Base-by-base conservation (phyloP, 2,329 filamentous ascomycete species). In the Neofusicoccum parvum region DNA sequence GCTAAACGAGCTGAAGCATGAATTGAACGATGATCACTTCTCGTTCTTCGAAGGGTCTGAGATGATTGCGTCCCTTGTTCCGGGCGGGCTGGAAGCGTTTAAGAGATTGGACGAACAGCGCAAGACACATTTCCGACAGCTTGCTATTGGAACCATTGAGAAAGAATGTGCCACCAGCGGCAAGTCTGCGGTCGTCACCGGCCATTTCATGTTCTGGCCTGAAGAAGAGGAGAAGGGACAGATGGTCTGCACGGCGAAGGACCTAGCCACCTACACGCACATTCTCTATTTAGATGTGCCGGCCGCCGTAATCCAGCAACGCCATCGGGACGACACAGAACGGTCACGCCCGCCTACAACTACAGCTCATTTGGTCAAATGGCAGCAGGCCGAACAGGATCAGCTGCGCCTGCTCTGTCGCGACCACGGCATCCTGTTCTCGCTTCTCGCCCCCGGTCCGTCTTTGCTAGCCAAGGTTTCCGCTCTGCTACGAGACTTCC, bases 191-290 rank as follows among this genome's bases (percentile, higher is more conserved):
- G 69, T 90, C 2, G 82, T 89, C 3, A 74, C 83, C 4, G 86
- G 85, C 0, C 85, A 89, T 70, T 83, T 79, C 70, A 84, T 83
- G 76, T 84, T 88, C 68, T 87, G 84, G 83, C 3, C 67, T 0
- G 78, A 83, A 32, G 71, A 71, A 1, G 69, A 79, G 0, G 66
- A 71, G 9, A 43, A 32, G n/a, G 74, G 71, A 37, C 17, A 71
- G 0, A 15, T 67, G 5, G 11, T 73, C 1, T 74, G 69, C 7
- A 86, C 89, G 65, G 2, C 34, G 11, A 53, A 14, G 2, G 32
- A 39, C 32, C 56, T 81, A 3, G 49, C 76, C 0, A 78, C 73
- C 0, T 89, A 81, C 70, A 87, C 85, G 0, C 86, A 89, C 68
- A 85, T 90, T 14, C 49, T 90, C 12, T 89, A 89, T 69, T 70